These are phyloP conservation scores for Cyclotella baltica DNA, from an alignment of 108 stramenopile genomes.

Conservation along the genomic window DNA sequence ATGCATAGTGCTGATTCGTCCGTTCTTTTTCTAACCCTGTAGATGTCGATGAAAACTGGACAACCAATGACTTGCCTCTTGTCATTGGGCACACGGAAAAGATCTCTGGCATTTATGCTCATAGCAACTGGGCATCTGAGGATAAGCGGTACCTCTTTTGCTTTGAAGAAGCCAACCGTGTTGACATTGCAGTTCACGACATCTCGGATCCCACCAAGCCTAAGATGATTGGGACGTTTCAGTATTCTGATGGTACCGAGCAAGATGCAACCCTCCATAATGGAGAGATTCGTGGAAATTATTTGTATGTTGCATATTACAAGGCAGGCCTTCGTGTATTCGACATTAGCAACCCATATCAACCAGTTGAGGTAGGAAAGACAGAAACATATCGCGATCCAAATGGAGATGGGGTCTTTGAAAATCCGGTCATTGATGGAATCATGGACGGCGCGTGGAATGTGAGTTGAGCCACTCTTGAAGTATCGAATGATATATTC, in stretches of 20 bases:
- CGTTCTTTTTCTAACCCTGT: neutral
- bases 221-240: slow-evolving; percentile 6
- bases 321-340: slow-evolving; percentile 29
- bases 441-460: slow-evolving; percentile 27
- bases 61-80: neutral
- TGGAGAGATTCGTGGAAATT: slow-evolving; percentile 25
- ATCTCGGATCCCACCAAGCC: slow-evolving; percentile 4
- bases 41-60: slow-evolving; percentile 12
- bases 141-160: slow-evolving; percentile 29
- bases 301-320: slow-evolving; percentile 35
- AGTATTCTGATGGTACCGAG: slow-evolving; percentile 16
- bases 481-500: neutral
- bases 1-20: neutral
- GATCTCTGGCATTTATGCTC: slow-evolving; percentile 15
- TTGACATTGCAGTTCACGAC: slow-evolving; percentile 35
- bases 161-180: slow-evolving; percentile 28
- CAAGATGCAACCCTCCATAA: slow-evolving; percentile 21
- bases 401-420: slow-evolving; percentile 24
- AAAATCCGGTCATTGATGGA: neutral
- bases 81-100: slow-evolving; percentile 14
- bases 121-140: slow-evolving; percentile 21
- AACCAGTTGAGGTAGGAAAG: slow-evolving; percentile 25
- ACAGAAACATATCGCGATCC: slow-evolving; percentile 31
- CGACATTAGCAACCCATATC: slow-evolving; percentile 36
- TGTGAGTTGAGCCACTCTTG: neutral